Evolutionary conservation across 2,329 filamentous ascomycete species (phyloP).

Genomic region (Xylariales sp.): DNA sequence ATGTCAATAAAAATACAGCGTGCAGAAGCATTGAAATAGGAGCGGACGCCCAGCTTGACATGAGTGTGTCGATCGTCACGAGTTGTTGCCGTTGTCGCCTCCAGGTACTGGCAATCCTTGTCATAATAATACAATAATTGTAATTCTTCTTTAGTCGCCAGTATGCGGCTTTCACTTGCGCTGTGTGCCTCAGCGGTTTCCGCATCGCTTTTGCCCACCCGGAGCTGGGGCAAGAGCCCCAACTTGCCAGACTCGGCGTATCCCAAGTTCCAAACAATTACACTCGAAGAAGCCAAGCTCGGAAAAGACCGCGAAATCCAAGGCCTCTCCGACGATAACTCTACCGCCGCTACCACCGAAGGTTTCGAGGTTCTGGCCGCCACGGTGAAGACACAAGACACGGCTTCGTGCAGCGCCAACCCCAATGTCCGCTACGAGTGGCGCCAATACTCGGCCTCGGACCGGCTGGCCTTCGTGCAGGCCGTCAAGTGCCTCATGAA

Average conservation of each 20-base stretch:
- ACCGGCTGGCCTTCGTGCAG: constrained; percentile 24
- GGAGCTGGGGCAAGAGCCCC: neutral
- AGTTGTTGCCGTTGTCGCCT: too few relatives aligned
- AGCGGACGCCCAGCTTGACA: too few relatives aligned
- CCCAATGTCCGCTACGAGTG: constrained; percentile 26
- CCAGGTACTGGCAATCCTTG: too few relatives aligned
- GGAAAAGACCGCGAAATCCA: neutral
- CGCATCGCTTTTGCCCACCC: neutral
- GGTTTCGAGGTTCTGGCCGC: neutral
- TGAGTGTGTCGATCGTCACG: too few relatives aligned
- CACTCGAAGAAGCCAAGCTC: neutral
- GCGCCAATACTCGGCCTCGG: constrained; percentile 24
- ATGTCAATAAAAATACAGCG: too few relatives aligned
- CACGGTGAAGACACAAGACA: neutral
- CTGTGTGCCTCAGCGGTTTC: neutral
- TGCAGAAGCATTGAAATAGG: too few relatives aligned
- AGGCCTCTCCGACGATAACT: neutral
- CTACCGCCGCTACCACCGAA: neutral
- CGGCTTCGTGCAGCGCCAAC: constrained; percentile 15
- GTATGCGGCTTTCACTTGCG: neutral
- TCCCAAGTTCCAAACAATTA: neutral
- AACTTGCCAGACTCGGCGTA: neutral
- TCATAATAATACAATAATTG: too few relatives aligned
- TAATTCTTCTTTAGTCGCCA: too few relatives aligned
- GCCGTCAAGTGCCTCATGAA: constrained; percentile 27